Evolutionary conservation across 495 filamentous ascomycete species (phyloP).

Genomic region (Aspergillus panamensis): DNA sequence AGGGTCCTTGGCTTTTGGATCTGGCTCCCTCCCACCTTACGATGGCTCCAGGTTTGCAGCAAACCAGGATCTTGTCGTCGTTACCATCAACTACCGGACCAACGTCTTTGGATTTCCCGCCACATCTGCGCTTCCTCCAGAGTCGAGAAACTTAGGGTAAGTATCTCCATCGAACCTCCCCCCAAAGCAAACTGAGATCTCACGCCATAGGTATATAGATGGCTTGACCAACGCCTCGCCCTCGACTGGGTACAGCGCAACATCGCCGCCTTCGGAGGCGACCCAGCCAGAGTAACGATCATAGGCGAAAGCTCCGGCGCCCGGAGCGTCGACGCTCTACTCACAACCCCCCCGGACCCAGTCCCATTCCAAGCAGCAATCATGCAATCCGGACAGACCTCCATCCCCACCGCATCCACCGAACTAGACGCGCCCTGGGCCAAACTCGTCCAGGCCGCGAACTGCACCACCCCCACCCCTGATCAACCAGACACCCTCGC

Average conservation of each 20-base stretch:
- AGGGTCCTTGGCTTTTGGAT: conserved; percentile 19
- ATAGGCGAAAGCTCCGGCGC: conserved; percentile 27
- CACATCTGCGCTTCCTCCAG: conserved; percentile 14
- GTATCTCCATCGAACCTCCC: background rate
- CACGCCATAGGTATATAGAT: background rate
- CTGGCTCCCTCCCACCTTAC: conserved; percentile 23
- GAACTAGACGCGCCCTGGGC: background rate
- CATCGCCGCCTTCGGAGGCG: conserved; percentile 37
- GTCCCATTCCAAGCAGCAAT: conserved; percentile 24
- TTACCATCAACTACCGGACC: conserved; percentile 29
- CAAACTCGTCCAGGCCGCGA: conserved; percentile 10
- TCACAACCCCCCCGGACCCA: conserved; percentile 14
- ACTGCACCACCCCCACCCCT: conserved; percentile 17
- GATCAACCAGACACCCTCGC: background rate
- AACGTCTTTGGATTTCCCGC: conserved; percentile 39
- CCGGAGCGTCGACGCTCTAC: conserved; percentile 18
- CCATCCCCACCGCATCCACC: conserved; percentile 2
- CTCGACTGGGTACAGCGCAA: conserved; percentile 37
- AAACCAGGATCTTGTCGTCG: conserved; percentile 28
- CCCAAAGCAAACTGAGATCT: background rate
- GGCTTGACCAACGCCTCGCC: conserved; percentile 34
- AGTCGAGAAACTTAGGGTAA: conserved; percentile 26
- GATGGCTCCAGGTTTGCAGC: conserved; percentile 27
- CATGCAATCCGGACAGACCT: conserved; percentile 21
- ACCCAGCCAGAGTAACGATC: conserved; percentile 20